Conservation (phyloP, 1,139 yeast genomes). For the Kodamaea ohmeri region DNA sequence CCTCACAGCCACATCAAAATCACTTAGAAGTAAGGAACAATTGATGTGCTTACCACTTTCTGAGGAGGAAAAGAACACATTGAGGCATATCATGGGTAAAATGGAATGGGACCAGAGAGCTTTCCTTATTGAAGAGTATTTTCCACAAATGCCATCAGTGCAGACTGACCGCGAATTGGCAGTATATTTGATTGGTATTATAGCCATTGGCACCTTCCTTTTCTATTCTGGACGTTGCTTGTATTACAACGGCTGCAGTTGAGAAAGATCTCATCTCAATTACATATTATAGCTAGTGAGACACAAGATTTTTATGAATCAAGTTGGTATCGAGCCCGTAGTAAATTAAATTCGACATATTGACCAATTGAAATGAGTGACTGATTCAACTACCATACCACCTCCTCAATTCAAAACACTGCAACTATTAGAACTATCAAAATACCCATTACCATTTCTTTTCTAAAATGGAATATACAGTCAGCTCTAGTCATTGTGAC, state of each 20-base stretch:
- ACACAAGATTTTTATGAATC: background rate
- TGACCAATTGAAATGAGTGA: too few relatives aligned
- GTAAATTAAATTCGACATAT: too few relatives aligned
- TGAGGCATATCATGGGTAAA: slow-evolving; percentile 8
- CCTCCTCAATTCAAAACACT: too few relatives aligned
- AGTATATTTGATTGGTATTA: background rate
- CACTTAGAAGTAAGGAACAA: slow-evolving; percentile 2
- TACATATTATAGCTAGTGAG: too few relatives aligned
- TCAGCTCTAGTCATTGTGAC: too few relatives aligned
- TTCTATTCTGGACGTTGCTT: slow-evolving; percentile 5
- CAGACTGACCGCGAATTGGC: slow-evolving; percentile 3
- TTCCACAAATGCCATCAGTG: slow-evolving; percentile 7
- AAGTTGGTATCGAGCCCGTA: background rate
- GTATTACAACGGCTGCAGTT: slow-evolving; percentile 1
- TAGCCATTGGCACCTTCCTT: slow-evolving; percentile 3
- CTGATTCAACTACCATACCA: too few relatives aligned
- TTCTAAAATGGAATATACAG: too few relatives aligned
- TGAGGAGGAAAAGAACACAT: slow-evolving; percentile 8
- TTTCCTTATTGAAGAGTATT: slow-evolving; percentile 9
- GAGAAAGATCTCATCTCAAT: too few relatives aligned
- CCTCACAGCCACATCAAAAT: slow-evolving; percentile 7
- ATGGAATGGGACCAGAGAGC: slow-evolving; percentile 8
- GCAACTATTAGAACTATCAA: too few relatives aligned
- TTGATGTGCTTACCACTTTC: slow-evolving; percentile 7
- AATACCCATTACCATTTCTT: too few relatives aligned